phyloP scores from a whole-genome alignment of 1,284 basidiomycete genomes.

The Rhizopogon parksii region DNA sequence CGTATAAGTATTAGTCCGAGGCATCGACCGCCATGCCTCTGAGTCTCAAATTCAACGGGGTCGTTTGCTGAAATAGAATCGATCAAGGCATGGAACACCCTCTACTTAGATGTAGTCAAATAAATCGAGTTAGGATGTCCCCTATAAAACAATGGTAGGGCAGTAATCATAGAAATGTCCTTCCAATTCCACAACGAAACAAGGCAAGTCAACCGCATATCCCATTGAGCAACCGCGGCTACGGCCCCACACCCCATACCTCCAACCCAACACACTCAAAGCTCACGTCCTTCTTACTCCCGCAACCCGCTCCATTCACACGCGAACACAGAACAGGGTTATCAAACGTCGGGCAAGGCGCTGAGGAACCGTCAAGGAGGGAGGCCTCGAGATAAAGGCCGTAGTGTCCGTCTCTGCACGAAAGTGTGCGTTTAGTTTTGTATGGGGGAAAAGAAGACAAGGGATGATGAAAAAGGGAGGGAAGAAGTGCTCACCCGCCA shows the following conservation, averaged over 20 bases:
- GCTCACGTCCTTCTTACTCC: slow-evolving; percentile 39
- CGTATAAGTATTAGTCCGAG: too few species aligned
- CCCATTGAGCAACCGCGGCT: too few species aligned
- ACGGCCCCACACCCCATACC: slow-evolving; percentile 68
- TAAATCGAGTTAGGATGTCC: too few species aligned
- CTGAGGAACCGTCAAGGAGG: slow-evolving; percentile 79
- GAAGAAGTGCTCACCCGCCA: slow-evolving; percentile 63
- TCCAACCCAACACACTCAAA: slow-evolving; percentile 86
- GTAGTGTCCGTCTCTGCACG: slow-evolving; percentile 71
- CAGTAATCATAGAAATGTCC: too few species aligned
- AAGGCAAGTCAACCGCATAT: too few species aligned
- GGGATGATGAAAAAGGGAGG: not conserved
- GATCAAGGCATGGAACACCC: too few species aligned
- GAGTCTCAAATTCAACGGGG: too few species aligned
- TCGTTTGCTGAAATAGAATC: too few species aligned
- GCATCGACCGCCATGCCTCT: too few species aligned
- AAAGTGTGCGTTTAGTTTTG: not conserved
- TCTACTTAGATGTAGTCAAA: too few species aligned
- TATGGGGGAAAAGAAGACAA: not conserved
- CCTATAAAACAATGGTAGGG: too few species aligned
- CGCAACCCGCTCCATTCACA: slow-evolving; percentile 18
- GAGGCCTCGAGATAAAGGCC: slow-evolving; percentile 86
- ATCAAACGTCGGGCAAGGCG: slow-evolving; percentile 79
- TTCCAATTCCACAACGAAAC: too few species aligned
- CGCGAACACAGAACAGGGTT: slow-evolving; percentile 74